Evolutionary conservation across 345 rosid species (phyloP).

Genomic region (Populus alba): DNA sequence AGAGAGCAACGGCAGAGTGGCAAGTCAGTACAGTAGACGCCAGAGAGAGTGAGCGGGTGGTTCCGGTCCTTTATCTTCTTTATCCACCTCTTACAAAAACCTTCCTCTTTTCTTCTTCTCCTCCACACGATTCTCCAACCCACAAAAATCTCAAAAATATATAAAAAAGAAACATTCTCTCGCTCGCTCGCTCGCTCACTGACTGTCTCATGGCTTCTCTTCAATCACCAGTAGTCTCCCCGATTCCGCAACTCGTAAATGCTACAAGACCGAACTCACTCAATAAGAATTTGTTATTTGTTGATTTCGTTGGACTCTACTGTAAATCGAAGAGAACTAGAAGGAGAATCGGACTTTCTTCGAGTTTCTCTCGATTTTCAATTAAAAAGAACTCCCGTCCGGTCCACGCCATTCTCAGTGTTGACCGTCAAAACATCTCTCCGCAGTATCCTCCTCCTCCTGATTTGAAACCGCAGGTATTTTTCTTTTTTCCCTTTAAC

Average conservation of each 20-base stretch:
- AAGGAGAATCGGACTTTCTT: slow-evolving; percentile 45
- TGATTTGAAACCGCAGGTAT: slow-evolving; percentile 49
- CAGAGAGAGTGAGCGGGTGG: slow-evolving; percentile 44
- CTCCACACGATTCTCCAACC: slow-evolving; percentile 18
- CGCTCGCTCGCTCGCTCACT: slow-evolving; percentile 21
- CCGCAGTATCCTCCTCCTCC: slow-evolving; percentile 13
- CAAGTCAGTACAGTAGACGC: slow-evolving; percentile 8
- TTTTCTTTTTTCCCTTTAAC: neutral
- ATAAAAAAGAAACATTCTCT: neutral
- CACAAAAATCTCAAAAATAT: neutral
- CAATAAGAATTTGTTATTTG: slow-evolving; percentile 39
- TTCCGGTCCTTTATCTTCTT: slow-evolving; percentile 35
- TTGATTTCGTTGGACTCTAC: slow-evolving; percentile 65
- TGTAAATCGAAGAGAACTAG: slow-evolving; percentile 46
- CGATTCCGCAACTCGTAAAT: neutral
- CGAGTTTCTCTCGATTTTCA: slow-evolving; percentile 33
- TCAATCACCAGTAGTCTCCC: slow-evolving; percentile 3
- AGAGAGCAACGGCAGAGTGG: neutral
- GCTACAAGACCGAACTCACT: slow-evolving; percentile 41
- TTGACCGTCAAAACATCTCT: slow-evolving; percentile 25
- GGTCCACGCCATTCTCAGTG: slow-evolving; percentile 51
- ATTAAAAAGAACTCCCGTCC: slow-evolving; percentile 20
- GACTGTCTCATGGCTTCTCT: slow-evolving; percentile 23
- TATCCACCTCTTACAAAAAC: slow-evolving; percentile 1
- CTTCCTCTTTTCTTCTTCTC: slow-evolving; percentile 18